These are phyloP conservation scores for Pontederia paniculata DNA, from an alignment of 176 grass and related monocot species.

Conservation along the genomic window DNA sequence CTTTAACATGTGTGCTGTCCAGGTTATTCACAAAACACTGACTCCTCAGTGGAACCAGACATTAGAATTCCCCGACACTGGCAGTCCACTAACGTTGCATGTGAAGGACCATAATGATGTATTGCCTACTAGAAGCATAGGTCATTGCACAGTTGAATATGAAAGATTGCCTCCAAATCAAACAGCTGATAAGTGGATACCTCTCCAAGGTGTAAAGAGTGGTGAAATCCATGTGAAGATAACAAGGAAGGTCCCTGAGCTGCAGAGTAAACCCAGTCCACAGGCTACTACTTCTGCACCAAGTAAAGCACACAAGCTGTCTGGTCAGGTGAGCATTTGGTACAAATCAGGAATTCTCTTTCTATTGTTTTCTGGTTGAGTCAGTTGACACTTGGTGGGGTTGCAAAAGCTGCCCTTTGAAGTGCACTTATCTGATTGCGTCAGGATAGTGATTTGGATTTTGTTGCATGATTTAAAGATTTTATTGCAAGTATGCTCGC, in stretches of 20 bases:
- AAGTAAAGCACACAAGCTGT: slow-evolving; percentile 45
- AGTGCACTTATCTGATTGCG: too few relatives aligned
- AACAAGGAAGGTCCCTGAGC: slow-evolving; percentile 23
- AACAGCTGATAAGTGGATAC: slow-evolving; percentile 65
- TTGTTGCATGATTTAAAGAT: background rate
- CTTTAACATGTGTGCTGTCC: slow-evolving; percentile 1
- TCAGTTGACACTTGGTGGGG: too few relatives aligned
- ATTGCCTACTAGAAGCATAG: slow-evolving; percentile 71
- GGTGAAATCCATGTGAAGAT: slow-evolving; percentile 71
- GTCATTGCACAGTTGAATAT: slow-evolving; percentile 68
- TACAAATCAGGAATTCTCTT: background rate
- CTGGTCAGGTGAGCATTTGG: slow-evolving; percentile 28
- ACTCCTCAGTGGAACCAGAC: slow-evolving; percentile 77
- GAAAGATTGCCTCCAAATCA: slow-evolving; percentile 56
- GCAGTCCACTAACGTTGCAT: slow-evolving; percentile 51
- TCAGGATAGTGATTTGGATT: background rate
- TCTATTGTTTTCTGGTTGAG: background rate
- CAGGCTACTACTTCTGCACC: slow-evolving; percentile 19
- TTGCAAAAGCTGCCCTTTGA: too few relatives aligned
- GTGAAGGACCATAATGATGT: slow-evolving; percentile 84
- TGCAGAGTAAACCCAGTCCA: slow-evolving; percentile 26
- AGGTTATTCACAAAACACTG: slow-evolving; percentile 91
- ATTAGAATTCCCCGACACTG: slow-evolving; percentile 65
- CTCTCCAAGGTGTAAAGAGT: slow-evolving; percentile 63
- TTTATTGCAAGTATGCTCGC: background rate